Percentiles rank a stretch among this genome's conserved stretches.
Evolutionary conservation across 805 yeast species (phyloP).

Genomic region (Debaryomyces castellii): DNA sequence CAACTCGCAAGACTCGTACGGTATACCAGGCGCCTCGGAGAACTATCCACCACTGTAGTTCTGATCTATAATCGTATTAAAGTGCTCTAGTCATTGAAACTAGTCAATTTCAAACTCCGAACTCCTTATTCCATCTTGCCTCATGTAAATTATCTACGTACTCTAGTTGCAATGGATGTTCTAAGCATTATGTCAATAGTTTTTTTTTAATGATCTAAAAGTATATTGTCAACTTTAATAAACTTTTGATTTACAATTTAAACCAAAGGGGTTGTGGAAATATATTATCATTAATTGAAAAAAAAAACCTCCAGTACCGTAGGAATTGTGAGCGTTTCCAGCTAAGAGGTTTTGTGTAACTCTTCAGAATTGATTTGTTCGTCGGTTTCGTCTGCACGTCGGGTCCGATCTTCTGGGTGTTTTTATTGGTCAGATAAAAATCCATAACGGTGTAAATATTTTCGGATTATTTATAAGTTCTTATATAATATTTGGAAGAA

Average conservation of each 20-base stretch:
- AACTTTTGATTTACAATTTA: slow-evolving; percentile 1
- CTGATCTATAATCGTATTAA: background rate
- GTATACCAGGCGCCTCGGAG: background rate
- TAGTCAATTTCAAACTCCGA: background rate
- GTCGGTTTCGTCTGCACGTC: background rate
- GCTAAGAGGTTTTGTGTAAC: background rate
- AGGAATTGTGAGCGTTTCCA: background rate
- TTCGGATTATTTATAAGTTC: background rate
- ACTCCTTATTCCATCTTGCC: slow-evolving; percentile 1
- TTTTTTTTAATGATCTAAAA: background rate
- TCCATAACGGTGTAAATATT: background rate
- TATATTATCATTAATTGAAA: slow-evolving; percentile 1
- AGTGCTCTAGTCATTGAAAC: background rate
- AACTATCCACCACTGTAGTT: background rate
- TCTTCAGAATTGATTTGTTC: background rate
- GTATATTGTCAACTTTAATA: background rate
- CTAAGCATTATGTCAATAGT: slow-evolving; percentile 10
- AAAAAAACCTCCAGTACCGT: slow-evolving; percentile 1
- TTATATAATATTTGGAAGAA: background rate
- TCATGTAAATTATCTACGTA: slow-evolving; percentile 6
- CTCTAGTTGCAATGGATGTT: slow-evolving; percentile 11
- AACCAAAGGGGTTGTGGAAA: background rate
- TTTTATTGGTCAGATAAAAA: background rate
- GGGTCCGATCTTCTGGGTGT: background rate
- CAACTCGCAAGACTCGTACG: too few species aligned